These are phyloP conservation scores for Byssoonygena ceratinophila DNA, from an alignment of 2,329 filamentous ascomycete genomes.

Conservation along the genomic window DNA sequence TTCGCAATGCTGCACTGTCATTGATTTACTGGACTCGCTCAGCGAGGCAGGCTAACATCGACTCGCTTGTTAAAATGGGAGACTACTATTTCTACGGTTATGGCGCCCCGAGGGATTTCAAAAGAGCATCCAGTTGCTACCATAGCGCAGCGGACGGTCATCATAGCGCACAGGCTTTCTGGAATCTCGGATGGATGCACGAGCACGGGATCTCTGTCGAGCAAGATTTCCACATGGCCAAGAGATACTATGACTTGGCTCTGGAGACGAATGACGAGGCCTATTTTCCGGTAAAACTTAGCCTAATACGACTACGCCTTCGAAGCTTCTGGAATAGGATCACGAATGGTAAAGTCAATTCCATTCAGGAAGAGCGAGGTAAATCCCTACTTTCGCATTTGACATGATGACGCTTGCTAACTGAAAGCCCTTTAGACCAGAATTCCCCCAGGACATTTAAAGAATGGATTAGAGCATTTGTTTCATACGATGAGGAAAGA, in stretches of 20 bases:
- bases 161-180: slow-evolving; percentile 87
- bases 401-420: neutral
- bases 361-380: slow-evolving; percentile 82
- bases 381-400: slow-evolving; percentile 29
- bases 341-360: slow-evolving; percentile 81
- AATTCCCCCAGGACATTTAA: slow-evolving; percentile 65
- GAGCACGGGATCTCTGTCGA: slow-evolving; percentile 88
- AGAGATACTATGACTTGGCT: slow-evolving; percentile 88
- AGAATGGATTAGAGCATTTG: slow-evolving; percentile 80
- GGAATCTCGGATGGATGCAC: slow-evolving; percentile 98
- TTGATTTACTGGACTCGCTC: slow-evolving; percentile 93
- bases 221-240: slow-evolving; percentile 94
- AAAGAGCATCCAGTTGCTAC: slow-evolving; percentile 90
- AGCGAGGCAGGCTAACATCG: slow-evolving; percentile 82
- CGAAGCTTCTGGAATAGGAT: slow-evolving; percentile 92
- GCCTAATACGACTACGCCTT: slow-evolving; percentile 70
- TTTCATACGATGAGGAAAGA: slow-evolving; percentile 59
- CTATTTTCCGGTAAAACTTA: slow-evolving; percentile 83
- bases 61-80: slow-evolving; percentile 93
- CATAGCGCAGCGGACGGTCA: slow-evolving; percentile 82
- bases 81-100: slow-evolving; percentile 88
- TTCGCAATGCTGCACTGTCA: slow-evolving; percentile 55
- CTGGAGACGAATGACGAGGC: slow-evolving; percentile 86
- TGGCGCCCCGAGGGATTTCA: slow-evolving; percentile 58
- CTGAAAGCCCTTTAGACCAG: slow-evolving; percentile 40